A percentile compares a stretch with the other conserved stretches of the same genome.
Conservation (phyloP, 2,329 filamentous ascomycete species). For the Ophiostoma sp. region DNA sequence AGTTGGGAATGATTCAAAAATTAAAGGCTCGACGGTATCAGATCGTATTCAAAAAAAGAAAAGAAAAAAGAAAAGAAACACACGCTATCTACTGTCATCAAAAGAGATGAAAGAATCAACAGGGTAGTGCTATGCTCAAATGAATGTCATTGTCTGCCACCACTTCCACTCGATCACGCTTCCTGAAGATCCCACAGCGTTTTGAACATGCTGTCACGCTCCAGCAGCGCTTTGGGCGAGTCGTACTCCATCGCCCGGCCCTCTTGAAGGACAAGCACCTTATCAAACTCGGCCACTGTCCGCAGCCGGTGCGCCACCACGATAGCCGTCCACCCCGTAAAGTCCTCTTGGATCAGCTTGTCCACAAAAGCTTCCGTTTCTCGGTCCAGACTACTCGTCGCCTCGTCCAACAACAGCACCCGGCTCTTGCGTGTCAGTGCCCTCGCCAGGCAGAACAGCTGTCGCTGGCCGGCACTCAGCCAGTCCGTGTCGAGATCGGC, state of each 20-base stretch:
- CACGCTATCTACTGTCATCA: not conserved
- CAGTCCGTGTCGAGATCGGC: slow-evolving; percentile 38
- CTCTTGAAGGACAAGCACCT: slow-evolving; percentile 49
- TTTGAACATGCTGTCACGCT: slow-evolving; percentile 21
- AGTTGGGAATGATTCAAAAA: too few species aligned
- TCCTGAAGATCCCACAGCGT: slow-evolving; percentile 19
- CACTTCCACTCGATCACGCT: not conserved
- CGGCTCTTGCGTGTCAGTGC: slow-evolving; percentile 45
- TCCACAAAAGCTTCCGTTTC: slow-evolving; percentile 59
- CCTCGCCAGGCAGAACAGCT: slow-evolving; percentile 53
- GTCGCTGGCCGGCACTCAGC: slow-evolving; percentile 48
- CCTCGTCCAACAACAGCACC: slow-evolving; percentile 50
- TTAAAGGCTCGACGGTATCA: not conserved
- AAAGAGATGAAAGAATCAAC: not conserved
- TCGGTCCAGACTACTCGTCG: slow-evolving; percentile 52
- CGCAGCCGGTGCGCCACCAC: slow-evolving; percentile 40
- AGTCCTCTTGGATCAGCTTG: slow-evolving; percentile 53
- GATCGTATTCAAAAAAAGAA: not conserved
- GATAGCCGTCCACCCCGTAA: slow-evolving; percentile 55
- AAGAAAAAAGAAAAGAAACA: not conserved
- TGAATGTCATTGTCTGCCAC: not conserved
- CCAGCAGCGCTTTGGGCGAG: slow-evolving; percentile 22
- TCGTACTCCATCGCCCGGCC: slow-evolving; percentile 38
- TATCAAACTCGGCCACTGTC: slow-evolving; percentile 53
- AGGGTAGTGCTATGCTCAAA: not conserved